Conservation (phyloP, 2,329 filamentous ascomycete genomes). For the Sporothrix variecibatus region DNA sequence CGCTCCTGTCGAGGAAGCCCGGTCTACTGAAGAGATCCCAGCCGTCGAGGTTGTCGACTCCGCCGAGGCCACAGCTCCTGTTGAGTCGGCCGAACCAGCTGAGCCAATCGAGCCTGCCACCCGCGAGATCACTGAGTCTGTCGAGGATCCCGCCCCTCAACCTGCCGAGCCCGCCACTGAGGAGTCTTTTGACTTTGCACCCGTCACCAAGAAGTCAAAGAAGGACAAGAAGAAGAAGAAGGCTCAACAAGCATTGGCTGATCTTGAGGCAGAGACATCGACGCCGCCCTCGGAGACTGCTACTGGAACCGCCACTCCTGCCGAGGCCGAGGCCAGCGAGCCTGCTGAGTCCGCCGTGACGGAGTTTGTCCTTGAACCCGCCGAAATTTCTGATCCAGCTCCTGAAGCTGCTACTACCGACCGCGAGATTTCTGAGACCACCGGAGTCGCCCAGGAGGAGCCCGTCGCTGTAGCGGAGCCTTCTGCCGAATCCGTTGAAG, state of each 20-base stretch:
- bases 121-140: not conserved
- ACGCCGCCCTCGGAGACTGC: constrained; percentile 2
- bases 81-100: not conserved
- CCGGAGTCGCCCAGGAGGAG: no score
- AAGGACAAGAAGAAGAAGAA: constrained; percentile 23
- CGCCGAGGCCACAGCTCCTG: not conserved
- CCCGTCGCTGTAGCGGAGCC: no score
- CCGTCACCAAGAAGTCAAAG: constrained; percentile 14
- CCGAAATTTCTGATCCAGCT: not conserved
- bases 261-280: not conserved
- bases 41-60: not conserved
- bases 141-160: not conserved
- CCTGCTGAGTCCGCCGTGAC: not conserved
- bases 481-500: no score
- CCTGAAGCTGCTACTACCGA: no score
- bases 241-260: not conserved
- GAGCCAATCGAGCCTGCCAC: not conserved
- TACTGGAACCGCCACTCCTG: not conserved
- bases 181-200: not conserved
- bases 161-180: not conserved
- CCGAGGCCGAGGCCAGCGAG: not conserved
- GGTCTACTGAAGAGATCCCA: not conserved
- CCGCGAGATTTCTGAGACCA: no score
- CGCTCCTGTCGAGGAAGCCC: not conserved
- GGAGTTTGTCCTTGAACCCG: not conserved